These are phyloP conservation scores for Cladorrhinum sp. DNA, from an alignment of 2,329 filamentous ascomycete genomes.

Conservation along the genomic window DNA sequence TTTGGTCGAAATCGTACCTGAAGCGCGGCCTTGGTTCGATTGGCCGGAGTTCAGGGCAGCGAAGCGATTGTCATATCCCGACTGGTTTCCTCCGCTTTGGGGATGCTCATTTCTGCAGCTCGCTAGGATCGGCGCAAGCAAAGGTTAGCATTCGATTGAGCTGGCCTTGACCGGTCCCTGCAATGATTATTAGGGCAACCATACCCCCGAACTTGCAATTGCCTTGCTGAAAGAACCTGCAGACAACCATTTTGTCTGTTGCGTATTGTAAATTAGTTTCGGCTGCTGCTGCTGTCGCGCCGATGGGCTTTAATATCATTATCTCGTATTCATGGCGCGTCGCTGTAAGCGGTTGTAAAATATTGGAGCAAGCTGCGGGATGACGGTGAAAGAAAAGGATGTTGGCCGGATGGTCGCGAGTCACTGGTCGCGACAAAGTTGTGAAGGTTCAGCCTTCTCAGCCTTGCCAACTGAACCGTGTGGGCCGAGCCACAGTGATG, in stretches of 20 bases:
- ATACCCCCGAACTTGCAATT: conserved; percentile 52
- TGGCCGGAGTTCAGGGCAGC: conserved; percentile 33
- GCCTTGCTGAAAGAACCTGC: conserved; percentile 50
- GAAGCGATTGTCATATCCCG: conserved; percentile 53
- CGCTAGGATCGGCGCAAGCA: conserved; percentile 35
- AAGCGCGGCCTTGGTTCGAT: conserved; percentile 7
- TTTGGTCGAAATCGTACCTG: conserved; percentile 25
- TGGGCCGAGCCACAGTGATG: neutral
- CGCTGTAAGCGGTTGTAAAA: neutral
- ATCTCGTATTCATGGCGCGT: neutral
- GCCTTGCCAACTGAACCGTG: neutral
- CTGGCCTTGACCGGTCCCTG: neutral
- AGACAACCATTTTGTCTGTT: conserved; percentile 34
- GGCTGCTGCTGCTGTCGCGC: neutral
- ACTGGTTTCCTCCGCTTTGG: conserved; percentile 32
- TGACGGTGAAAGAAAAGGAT: neutral
- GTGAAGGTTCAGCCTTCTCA: conserved; percentile 6
- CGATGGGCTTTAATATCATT: neutral
- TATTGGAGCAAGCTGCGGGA: neutral
- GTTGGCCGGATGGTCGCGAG: too few species aligned
- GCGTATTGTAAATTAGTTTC: neutral
- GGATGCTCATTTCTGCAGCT: conserved; percentile 56
- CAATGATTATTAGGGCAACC: conserved; percentile 24
- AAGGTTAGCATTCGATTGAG: conserved; percentile 8
- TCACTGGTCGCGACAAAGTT: conserved; percentile 3